Evolutionary conservation across 2,329 filamentous ascomycete genomes (phyloP).

Genomic region (Leptodontidium sp.): DNA sequence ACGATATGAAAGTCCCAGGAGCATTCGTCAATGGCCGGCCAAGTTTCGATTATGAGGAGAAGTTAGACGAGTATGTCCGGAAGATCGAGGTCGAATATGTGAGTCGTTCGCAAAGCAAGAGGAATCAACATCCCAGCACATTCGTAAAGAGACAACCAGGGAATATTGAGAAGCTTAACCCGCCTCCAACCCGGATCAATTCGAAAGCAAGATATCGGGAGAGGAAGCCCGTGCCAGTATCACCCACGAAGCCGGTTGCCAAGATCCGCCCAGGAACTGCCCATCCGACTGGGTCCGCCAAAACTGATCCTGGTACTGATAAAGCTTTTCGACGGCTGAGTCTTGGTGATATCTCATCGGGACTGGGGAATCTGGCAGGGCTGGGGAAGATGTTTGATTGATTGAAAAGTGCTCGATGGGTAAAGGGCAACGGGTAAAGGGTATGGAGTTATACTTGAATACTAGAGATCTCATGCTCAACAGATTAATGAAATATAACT

Average conservation of each 20-base stretch:
- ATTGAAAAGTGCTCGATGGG: slow-evolving; percentile 3
- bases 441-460: slow-evolving; percentile 7
- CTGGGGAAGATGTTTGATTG: slow-evolving; percentile 24
- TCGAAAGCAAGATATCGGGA: slow-evolving; percentile 17
- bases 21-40: slow-evolving; percentile 29
- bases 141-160: slow-evolving; percentile 6
- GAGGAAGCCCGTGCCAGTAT: not conserved
- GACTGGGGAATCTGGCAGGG: slow-evolving; percentile 31
- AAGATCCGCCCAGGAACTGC: slow-evolving; percentile 22
- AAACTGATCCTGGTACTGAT: slow-evolving; percentile 8
- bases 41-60: slow-evolving; percentile 31
- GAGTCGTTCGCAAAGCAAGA: slow-evolving; percentile 24
- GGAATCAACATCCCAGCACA: slow-evolving; percentile 20
- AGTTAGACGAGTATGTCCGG: slow-evolving; percentile 36
- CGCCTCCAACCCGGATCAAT: slow-evolving; percentile 16
- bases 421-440: slow-evolving; percentile 1
- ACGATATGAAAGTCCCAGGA: slow-evolving; percentile 35
- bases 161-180: slow-evolving; percentile 10
- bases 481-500: slow-evolving; percentile 16
- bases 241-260: not conserved
- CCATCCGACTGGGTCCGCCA: slow-evolving; percentile 10
- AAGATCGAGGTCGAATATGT: slow-evolving; percentile 36
- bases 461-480: slow-evolving; percentile 16
- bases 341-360: slow-evolving; percentile 37
- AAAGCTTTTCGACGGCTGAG: slow-evolving; percentile 36